Evolutionary conservation across 2,329 filamentous ascomycete genomes (phyloP).

Genomic region (Aspergillus caelatus): DNA sequence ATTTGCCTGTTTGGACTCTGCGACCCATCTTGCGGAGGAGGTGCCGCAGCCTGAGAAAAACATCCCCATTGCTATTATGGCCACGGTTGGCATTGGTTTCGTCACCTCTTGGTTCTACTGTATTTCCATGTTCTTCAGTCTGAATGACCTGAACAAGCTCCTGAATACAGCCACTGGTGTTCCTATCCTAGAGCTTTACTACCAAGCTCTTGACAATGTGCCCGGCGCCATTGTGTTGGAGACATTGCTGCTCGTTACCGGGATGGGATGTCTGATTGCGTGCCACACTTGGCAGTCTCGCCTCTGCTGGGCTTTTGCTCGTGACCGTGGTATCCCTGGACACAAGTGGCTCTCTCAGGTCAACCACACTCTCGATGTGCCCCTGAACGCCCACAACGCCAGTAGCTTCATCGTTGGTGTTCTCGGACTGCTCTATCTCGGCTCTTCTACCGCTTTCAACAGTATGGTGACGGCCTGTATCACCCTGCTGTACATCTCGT

Average conservation of each 20-base stretch:
- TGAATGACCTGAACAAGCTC: slow-evolving; percentile 48
- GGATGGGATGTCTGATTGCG: slow-evolving; percentile 51
- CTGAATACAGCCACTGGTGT: slow-evolving; percentile 47
- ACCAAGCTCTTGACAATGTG: slow-evolving; percentile 46
- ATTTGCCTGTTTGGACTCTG: slow-evolving; percentile 55
- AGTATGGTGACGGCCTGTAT: slow-evolving; percentile 52
- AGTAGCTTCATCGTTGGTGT: slow-evolving; percentile 51
- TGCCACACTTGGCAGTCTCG: slow-evolving; percentile 56
- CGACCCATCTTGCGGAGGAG: slow-evolving; percentile 57
- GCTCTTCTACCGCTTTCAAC: slow-evolving; percentile 46
- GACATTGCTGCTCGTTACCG: slow-evolving; percentile 50
- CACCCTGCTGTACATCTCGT: slow-evolving; percentile 51
- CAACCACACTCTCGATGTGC: slow-evolving; percentile 47
- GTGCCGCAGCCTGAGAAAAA: slow-evolving; percentile 52
- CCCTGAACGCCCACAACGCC: slow-evolving; percentile 48
- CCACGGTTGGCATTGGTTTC: slow-evolving; percentile 48
- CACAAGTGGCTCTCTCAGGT: slow-evolving; percentile 46
- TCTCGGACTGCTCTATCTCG: slow-evolving; percentile 53
- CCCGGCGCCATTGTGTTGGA: slow-evolving; percentile 52
- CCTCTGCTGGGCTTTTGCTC: slow-evolving; percentile 56
- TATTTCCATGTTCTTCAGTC: slow-evolving; percentile 54
- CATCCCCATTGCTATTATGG: slow-evolving; percentile 56
- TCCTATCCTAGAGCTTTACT: slow-evolving; percentile 53
- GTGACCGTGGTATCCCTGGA: slow-evolving; percentile 53
- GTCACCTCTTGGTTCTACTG: slow-evolving; percentile 52